Base-by-base conservation (phyloP, 306 rosid genomes). In the Biancaea sappan region DNA sequence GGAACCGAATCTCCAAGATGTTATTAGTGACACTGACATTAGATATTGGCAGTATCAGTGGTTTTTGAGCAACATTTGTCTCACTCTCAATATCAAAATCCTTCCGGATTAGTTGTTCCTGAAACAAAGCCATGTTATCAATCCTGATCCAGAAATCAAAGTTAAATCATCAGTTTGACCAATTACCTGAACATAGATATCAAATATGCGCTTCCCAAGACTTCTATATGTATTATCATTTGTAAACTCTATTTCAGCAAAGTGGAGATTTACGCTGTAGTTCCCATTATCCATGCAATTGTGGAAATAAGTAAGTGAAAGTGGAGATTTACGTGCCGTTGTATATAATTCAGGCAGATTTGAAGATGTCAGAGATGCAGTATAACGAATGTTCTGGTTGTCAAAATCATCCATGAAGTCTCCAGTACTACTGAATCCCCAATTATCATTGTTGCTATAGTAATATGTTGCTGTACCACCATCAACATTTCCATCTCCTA, bases 101-200 rank as follows among this genome's bases (percentile, higher is more conserved):
- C 85, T 82, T 77, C 69, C 13, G 22, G 74, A 73, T 64, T 75
- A 84, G 48, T 75, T 46, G 83, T 37, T 84, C 96, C 96, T 87
- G 84, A 57, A 56, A 67, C 48, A 79, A 75, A 69, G 29, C 58
- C 35, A 38, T 29, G 41, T 73, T 43, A 38, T 66, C 28, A 66
- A 79, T 60, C 63, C n/a, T 46, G 5, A 25, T 69, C 46, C 64
- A 59, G 29, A 77, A 64, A 78, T 54, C 8, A 75, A 53, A 48
- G 5, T 25, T 44, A 73, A 50, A 43, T 10, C 69, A 61, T 40
- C 38, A 58, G 53, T n/a, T 12, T 21, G n/a, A 38, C 37, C 35
- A 72, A 47, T 77, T 77, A 90, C 96, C 96, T 90, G 92, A 57
- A 90, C 72, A 71, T 88, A 88, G 72, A 88, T 80, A 74, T 90